Base-by-base conservation (phyloP, 306 rosid species). In the Gastrolobium bilobum region DNA sequence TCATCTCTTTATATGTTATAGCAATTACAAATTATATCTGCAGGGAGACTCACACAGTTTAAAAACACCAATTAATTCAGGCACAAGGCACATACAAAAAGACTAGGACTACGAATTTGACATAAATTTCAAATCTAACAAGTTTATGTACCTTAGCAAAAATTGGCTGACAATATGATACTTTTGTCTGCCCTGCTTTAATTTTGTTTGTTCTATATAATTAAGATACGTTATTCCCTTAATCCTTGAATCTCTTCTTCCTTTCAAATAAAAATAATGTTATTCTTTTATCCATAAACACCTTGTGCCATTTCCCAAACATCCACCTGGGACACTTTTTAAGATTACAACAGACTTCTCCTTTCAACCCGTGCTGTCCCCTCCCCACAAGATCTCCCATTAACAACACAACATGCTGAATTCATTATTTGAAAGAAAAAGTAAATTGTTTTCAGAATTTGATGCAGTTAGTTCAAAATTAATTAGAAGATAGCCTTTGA, bases 271-370 rank as follows among this genome's bases (percentile, higher is more conserved):
- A 34, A 15, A 35, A 68, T 29, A 33, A 34, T n/a, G 11, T n/a
- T 43, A 54, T 44, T 56, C 39, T 54, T 78, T 10, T 14, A 14
- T 43, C 68, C 47, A 77, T 3, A 78, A 69, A 15, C 40, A 14
- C 11, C 56, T 44, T 29, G 10, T 29, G 0, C 61, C 61, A 20
- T 5, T 10, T 2, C 60, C 61, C 30, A 42, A 62, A 42, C 38
- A 77, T 30, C 54, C 62, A 20, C 63, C 73, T 11, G 64, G 51
- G 10, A 39, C 34, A 76, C 10, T 10, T 5, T 11, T 51, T 10
- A 34, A 50, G 7, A 63, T 38, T 38, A 37, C 48, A 60, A n/a
- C 4, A 4, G 50, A 75, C 48, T 15, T 61, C 58, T 63, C 26
- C 26, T 20, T 20, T 65, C 64, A 43, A 52, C 31, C 1, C 34